These are phyloP conservation scores for Gossypium sturtianum DNA, from an alignment of 345 rosid genomes.

Conservation along the genomic window DNA sequence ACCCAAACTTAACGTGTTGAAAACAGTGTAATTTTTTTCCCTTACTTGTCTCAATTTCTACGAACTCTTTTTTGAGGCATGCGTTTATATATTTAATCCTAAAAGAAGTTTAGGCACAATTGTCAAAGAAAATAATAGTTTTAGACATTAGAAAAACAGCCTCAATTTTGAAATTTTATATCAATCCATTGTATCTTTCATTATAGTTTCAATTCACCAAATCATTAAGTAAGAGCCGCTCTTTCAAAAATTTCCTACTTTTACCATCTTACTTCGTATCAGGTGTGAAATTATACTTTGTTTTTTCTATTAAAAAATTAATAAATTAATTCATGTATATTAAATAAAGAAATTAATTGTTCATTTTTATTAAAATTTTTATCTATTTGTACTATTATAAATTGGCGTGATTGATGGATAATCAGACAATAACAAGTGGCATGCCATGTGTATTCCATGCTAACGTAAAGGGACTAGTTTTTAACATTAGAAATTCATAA, in stretches of 20 bases:
- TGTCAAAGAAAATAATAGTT: slow-evolving; percentile 12
- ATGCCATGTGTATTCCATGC: too few species aligned
- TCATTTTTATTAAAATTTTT: too few species aligned
- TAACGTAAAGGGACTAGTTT: too few species aligned
- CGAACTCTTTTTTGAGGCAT: slow-evolving; percentile 25
- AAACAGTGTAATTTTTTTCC: neutral
- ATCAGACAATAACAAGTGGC: too few species aligned
- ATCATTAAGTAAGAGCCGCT: neutral
- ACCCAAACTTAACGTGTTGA: slow-evolving; percentile 28
- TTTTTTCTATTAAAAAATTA: too few species aligned
- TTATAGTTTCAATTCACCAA: neutral
- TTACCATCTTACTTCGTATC: too few species aligned
- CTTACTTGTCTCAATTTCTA: slow-evolving; percentile 2
- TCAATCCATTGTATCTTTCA: slow-evolving; percentile 23
- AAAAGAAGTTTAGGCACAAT: slow-evolving; percentile 27
- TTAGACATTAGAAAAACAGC: neutral
- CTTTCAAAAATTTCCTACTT: too few species aligned
- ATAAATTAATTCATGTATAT: too few species aligned
- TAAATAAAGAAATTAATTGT: accelerated
- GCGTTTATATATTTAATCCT: slow-evolving; percentile 7
- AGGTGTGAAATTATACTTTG: too few species aligned
- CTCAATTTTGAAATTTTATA: neutral
- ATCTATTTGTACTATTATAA: too few species aligned
- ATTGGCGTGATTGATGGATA: too few species aligned
- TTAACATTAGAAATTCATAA: too few species aligned